A percentile compares a stretch with the other conserved stretches of the same genome.
These are phyloP conservation scores for Hyaloscypha hepaticicola DNA, from an alignment of 495 filamentous ascomycete genomes.

Conservation along the genomic window DNA sequence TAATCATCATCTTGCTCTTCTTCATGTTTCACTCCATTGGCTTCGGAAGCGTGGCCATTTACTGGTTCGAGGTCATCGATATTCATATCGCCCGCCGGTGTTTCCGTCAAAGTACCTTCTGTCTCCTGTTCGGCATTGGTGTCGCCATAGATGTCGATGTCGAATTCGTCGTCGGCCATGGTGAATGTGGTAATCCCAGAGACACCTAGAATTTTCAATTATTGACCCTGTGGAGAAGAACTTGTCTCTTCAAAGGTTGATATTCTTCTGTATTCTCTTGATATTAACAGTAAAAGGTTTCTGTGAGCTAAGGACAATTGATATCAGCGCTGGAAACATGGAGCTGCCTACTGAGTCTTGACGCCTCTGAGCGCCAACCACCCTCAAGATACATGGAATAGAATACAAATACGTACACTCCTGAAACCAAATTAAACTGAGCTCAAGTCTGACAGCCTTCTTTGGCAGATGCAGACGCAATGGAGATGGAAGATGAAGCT, in stretches of 20 bases:
- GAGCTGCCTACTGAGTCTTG: conserved; percentile 16
- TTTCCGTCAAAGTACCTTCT: conserved; percentile 28
- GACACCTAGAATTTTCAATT: conserved; percentile 18
- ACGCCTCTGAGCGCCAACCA: conserved; percentile 12
- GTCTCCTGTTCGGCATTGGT: conserved; percentile 49
- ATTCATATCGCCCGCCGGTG: conserved; percentile 45
- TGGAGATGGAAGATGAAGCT: conserved; percentile 48
- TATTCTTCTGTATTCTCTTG: conserved; percentile 30
- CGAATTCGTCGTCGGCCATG: conserved; percentile 95
- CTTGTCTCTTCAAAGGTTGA: neutral
- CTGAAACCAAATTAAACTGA: conserved; percentile 30
- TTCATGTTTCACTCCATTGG: conserved; percentile 37
- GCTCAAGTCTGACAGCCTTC: conserved; percentile 36
- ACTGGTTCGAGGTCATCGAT: conserved; percentile 44
- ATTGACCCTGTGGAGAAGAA: conserved; percentile 14
- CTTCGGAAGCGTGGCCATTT: conserved; percentile 41
- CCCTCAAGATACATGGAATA: conserved; percentile 36
- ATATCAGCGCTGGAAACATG: conserved; percentile 32
- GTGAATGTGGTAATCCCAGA: conserved; percentile 29
- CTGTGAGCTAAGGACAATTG: conserved; percentile 26
- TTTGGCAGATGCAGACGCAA: conserved; percentile 44
- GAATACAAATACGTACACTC: conserved; percentile 51
- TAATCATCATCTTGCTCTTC: conserved; percentile 40
- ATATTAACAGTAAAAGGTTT: conserved; percentile 25
- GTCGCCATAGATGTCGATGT: conserved; percentile 97